Base-by-base conservation (phyloP, 495 filamentous ascomycete species). In the Talaromyces thailandensis region DNA sequence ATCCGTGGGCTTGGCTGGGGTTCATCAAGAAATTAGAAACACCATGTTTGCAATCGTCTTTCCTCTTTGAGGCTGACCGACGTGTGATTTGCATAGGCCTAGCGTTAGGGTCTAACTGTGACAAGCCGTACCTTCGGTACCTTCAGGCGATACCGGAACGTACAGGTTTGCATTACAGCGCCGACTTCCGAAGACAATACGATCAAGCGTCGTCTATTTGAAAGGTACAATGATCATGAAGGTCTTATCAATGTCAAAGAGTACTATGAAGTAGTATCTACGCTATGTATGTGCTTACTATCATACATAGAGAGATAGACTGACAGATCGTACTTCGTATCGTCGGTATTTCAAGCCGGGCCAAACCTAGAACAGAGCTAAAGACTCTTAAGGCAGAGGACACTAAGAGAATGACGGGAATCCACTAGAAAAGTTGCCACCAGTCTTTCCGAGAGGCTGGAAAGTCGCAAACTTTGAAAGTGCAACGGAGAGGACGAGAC, bases 371-470 rank as follows among this genome's bases (percentile, higher is more conserved):
- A 23, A 25, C 4, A 26, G 24, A 28, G 14, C 23, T 55, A 7
- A 48, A 48, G 18, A 21, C 43, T 21, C 14, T 45, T 7, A 45
- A 45, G 40, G 40, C 40, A 45, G 40, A 48, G 14, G 24, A 28
- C 6, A 24, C 51, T 11, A 28, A 23, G 23, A 28, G 2, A 55
- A 25, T 26, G 18, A 52, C 18, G 8, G 51, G 51, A 28, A 55
- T 55, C 51, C 51, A 55, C 51, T 55, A 28, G 6, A 55, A 24
- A 26, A 55, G 51, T 55, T 28, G 51, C 51, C 51, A 55, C 51
- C 23, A 55, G 51, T 55, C 51, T 26, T 52, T 26, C 50, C 50
- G 50, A 52, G 24, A 52, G 50, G 50, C 50, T 52, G 50, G 51
- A 55, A n/a, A 55, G 26, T 55, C 51, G 24, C 23, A 55, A 28